Base-by-base conservation (phyloP, 2,329 filamentous ascomycete genomes). In the Dendrostoma leiphaemia region DNA sequence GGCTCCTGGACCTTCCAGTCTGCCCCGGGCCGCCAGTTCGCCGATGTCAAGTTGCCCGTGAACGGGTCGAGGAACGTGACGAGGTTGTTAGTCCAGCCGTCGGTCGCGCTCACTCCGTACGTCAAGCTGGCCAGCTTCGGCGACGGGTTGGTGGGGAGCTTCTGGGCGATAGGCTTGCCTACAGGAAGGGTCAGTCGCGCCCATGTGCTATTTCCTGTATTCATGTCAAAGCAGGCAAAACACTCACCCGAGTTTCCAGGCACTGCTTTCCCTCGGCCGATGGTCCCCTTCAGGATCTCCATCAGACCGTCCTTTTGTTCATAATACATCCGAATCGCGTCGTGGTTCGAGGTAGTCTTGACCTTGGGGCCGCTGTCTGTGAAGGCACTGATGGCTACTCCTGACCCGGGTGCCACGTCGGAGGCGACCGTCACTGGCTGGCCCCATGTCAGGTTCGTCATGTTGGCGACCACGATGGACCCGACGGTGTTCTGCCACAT, bases 1-100 rank as follows among this genome's bases (percentile, higher is more conserved):
- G 55, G 21, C 2, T 41, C 34, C 34, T 51, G 47, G 28, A 58
- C 51, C 26, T 12, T 31, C 57, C 57, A 59, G 21, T 28, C 44
- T 28, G 6, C 17, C 2, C 56, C 51, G 6, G 37, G 7, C 19
- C 44, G 48, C 37, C 35, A 59, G 7, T 54, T 48, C 19, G 48
- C 43, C 10, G 48, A 48, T 32, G 45, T 51, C 26, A 58, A 34
- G n/a, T 10, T 3, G 29, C 57, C 57, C 21, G 51, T 50, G 37
- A 41, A 29, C 12, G 53, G 44, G 29, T 51, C 48, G 23, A 59
- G 29, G 19, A 34, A 58, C 1, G 43, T 21, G 28, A 59, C 48
- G 19, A 59, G 35, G 24, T 53, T 59, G 48, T 59, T 59, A 35
- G 35, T 49, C 57, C 55, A 58, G 9, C 57, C 57, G n/a, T n/a